phyloP scores from a whole-genome alignment of 1,284 basidiomycete species.

The Tremellales sp. region DNA sequence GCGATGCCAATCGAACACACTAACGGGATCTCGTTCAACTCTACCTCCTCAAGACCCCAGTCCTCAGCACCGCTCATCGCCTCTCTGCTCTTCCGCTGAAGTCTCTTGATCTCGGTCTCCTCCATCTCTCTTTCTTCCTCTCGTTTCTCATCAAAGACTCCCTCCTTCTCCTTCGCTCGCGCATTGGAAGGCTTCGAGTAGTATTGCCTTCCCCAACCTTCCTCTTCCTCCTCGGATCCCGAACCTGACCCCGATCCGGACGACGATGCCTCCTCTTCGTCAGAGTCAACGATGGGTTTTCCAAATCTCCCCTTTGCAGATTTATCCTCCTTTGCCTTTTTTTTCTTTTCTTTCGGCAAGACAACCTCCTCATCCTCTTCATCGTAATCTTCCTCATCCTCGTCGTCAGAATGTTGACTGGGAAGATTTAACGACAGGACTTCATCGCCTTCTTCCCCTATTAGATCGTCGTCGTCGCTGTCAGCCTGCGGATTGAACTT shows the following conservation, averaged over 20 bases:
- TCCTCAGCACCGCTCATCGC: constrained; percentile 67
- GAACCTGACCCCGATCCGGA: constrained; percentile 14
- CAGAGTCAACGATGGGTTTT: constrained; percentile 50
- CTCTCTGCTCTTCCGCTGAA: constrained; percentile 73
- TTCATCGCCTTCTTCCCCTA: constrained; percentile 55
- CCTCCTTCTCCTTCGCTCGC: constrained; percentile 65
- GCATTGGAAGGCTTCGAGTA: constrained; percentile 59
- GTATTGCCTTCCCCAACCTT: constrained; percentile 78
- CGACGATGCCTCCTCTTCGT: constrained; percentile 51
- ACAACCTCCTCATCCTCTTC: constrained; percentile 50
- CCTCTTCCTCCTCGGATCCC: constrained; percentile 49
- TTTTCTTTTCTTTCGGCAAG: constrained; percentile 42
- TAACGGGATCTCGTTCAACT: too few species aligned
- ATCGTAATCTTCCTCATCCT: constrained; percentile 37
- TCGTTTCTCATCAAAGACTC: constrained; percentile 62
- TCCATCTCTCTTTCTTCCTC: constrained; percentile 82
- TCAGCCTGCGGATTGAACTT: constrained; percentile 65
- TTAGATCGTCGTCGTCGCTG: constrained; percentile 42
- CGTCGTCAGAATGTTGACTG: constrained; percentile 44
- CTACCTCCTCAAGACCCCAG: constrained; percentile 71
- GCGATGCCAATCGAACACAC: too few species aligned
- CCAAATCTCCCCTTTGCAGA: constrained; percentile 45
- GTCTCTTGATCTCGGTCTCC: constrained; percentile 75
- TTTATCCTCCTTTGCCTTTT: constrained; percentile 45
- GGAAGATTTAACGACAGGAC: constrained; percentile 59